phyloP scores from a whole-genome alignment of 73 alveolate species.

The Blepharisma stoltei region DNA sequence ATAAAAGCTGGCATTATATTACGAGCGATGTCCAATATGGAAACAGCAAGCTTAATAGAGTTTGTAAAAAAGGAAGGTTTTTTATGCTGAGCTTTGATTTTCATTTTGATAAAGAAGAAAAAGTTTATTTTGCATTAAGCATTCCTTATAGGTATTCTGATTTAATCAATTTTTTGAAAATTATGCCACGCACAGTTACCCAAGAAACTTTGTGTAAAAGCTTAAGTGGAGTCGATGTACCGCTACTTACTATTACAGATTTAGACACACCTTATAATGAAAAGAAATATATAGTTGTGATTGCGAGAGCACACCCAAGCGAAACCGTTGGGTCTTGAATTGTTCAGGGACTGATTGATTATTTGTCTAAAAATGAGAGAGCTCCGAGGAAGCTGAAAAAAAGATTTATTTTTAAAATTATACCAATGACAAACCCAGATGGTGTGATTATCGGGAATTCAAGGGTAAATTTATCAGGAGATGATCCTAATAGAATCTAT shows the following conservation, averaged over 20 bases:
- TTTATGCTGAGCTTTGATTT: constrained; percentile 11
- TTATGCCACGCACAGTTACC: background rate
- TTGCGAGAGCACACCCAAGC: constrained; percentile 33
- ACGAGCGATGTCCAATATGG: background rate
- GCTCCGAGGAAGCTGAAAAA: background rate
- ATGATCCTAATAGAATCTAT: constrained; percentile 94
- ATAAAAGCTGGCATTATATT: background rate
- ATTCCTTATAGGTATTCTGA: constrained; percentile 6
- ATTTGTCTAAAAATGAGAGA: background rate
- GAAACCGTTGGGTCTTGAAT: constrained; percentile 27
- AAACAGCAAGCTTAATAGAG: background rate
- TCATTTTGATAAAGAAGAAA: background rate
- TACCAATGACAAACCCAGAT: constrained; percentile 97
- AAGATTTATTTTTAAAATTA: constrained; percentile 47
- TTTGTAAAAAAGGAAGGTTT: background rate
- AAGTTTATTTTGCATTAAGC: background rate
- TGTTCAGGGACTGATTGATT: background rate
- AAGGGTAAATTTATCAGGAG: constrained; percentile 87
- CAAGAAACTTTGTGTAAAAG: constrained; percentile 7
- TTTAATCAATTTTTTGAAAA: background rate
- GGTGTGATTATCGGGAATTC: constrained; percentile 96
- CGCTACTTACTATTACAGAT: constrained; percentile 38
- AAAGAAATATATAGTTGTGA: constrained; percentile 28
- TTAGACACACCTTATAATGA: background rate
- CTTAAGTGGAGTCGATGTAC: constrained; percentile 41